Evolutionary conservation across 192 early-diverging fungal species (phyloP).

Genomic region (Podila epicladia): DNA sequence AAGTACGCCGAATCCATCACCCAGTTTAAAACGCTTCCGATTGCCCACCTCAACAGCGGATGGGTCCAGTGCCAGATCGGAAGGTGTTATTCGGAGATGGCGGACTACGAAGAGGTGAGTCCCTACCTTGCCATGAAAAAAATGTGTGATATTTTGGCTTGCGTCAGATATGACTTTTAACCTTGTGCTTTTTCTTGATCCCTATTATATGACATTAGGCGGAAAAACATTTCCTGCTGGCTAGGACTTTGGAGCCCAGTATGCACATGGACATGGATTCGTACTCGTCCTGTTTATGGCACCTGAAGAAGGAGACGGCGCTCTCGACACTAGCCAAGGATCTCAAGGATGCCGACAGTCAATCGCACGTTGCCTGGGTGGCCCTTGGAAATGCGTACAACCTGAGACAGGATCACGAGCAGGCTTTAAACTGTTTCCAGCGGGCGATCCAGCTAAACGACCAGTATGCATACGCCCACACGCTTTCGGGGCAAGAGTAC

Average conservation of each 20-base stretch:
- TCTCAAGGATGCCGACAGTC: constrained; percentile 70
- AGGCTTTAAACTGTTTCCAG: constrained; percentile 80
- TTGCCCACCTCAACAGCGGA: constrained; percentile 34
- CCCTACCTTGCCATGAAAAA: not conserved
- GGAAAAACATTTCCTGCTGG: constrained; percentile 59
- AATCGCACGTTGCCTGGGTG: constrained; percentile 84
- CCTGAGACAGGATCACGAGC: constrained; percentile 77
- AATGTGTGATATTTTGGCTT: not conserved
- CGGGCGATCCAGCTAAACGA: constrained; percentile 79
- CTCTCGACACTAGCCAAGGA: constrained; percentile 81
- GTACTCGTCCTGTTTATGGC: constrained; percentile 90
- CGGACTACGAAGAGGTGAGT: constrained; percentile 50
- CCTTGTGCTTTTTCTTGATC: not conserved
- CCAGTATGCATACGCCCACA: constrained; percentile 81
- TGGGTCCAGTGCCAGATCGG: constrained; percentile 55
- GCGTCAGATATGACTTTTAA: not conserved
- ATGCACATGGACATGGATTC: constrained; percentile 83
- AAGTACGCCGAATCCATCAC: constrained; percentile 35
- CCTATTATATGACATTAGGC: constrained; percentile 51
- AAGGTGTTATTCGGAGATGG: constrained; percentile 53
- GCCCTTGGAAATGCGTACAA: constrained; percentile 80
- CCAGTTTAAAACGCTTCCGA: constrained; percentile 30
- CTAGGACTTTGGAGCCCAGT: constrained; percentile 73
- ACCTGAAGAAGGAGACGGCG: constrained; percentile 74
- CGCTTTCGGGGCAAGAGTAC: constrained; percentile 87